Conservation (phyloP, 257 asterid species). For the Nicotiana noctiflora region DNA sequence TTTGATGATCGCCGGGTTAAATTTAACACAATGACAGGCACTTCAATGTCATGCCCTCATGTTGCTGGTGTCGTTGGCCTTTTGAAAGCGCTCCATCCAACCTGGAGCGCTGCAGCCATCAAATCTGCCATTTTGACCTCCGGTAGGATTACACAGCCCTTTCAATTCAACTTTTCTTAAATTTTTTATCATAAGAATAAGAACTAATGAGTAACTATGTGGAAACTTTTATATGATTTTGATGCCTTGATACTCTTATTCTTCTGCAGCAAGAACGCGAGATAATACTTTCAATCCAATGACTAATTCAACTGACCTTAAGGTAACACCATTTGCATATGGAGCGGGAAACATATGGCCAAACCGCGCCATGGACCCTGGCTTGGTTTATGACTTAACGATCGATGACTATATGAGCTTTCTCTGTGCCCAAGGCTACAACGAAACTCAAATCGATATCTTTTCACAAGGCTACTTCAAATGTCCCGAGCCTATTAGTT, state of each 20-base stretch:
- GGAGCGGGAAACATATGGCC: slow-evolving; percentile 91
- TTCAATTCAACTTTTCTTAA: background rate
- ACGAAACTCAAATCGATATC: slow-evolving; percentile 23
- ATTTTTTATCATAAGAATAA: background rate
- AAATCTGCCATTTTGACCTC: slow-evolving; percentile 85
- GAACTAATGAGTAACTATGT: background rate
- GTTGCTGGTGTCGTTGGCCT: slow-evolving; percentile 83
- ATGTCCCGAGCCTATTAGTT: slow-evolving; percentile 36
- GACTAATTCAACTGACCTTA: slow-evolving; percentile 36
- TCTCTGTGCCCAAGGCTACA: slow-evolving; percentile 65
- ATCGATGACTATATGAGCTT: slow-evolving; percentile 46
- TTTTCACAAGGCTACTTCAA: slow-evolving; percentile 28
- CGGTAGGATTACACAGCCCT: slow-evolving; percentile 22
- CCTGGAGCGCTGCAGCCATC: slow-evolving; percentile 96
- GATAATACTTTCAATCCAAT: slow-evolving; percentile 53
- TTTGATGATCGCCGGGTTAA: slow-evolving; percentile 46
- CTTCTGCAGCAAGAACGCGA: slow-evolving; percentile 51
- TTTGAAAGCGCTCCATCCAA: slow-evolving; percentile 68
- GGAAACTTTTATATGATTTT: background rate
- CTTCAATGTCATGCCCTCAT: slow-evolving; percentile 98
- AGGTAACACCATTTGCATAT: slow-evolving; percentile 70
- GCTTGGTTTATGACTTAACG: slow-evolving; percentile 63
- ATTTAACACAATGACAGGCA: slow-evolving; percentile 69
- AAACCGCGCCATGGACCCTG: slow-evolving; percentile 90
- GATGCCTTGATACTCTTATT: background rate